Conservation (phyloP, 2,329 filamentous ascomycete genomes). For the Monosporascus sp. region DNA sequence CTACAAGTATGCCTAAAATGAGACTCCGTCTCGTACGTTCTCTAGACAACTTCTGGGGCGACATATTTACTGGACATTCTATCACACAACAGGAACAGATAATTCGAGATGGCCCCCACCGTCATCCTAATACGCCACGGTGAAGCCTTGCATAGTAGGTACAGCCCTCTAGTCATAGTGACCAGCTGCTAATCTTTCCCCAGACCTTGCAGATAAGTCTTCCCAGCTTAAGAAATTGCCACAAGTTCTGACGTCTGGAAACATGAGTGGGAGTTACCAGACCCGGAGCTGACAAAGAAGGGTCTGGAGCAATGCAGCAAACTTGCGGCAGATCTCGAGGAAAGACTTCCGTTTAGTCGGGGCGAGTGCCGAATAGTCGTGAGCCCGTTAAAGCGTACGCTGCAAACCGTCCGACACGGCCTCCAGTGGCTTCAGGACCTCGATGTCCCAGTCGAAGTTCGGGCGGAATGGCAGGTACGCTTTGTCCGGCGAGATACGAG, state of each 20-base stretch:
- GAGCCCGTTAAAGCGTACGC: slow-evolving; percentile 24
- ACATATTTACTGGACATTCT: not conserved
- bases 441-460: slow-evolving; percentile 22
- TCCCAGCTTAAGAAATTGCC: slow-evolving; percentile 1
- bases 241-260: slow-evolving; percentile 15
- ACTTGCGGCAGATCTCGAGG: slow-evolving; percentile 18
- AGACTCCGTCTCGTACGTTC: not conserved
- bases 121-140: slow-evolving; percentile 37
- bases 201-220: slow-evolving; percentile 26
- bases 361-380: slow-evolving; percentile 24
- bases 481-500: not conserved
- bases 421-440: slow-evolving; percentile 23
- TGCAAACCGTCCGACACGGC: slow-evolving; percentile 23
- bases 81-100: slow-evolving; percentile 1
- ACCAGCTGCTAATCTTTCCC: slow-evolving; percentile 3
- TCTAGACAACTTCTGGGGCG: not conserved
- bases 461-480: slow-evolving; percentile 28
- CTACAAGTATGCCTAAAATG: not conserved
- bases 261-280: slow-evolving; percentile 25
- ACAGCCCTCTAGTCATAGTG: not conserved
- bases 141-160: slow-evolving; percentile 35
- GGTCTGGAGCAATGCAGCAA: slow-evolving; percentile 22
- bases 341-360: slow-evolving; percentile 12
- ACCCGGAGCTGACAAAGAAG: slow-evolving; percentile 23
- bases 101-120: slow-evolving; percentile 29